Conservation (phyloP, 176 grass and related monocot species). For the Secale cereale region DNA sequence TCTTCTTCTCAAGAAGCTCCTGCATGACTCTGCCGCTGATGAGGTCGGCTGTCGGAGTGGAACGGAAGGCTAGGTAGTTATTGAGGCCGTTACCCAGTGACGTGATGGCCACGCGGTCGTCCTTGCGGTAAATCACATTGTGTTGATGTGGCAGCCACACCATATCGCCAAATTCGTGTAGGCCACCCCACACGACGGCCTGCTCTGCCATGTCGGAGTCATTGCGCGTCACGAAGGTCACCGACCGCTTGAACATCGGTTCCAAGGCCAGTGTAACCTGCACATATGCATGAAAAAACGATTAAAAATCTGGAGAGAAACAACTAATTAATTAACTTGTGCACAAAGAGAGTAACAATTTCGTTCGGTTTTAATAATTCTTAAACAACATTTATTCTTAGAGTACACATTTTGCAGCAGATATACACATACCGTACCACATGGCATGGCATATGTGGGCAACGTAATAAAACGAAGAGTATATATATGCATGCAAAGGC, state of each 20-base stretch:
- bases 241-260: not conserved
- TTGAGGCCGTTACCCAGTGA: not conserved
- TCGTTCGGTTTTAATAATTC: no score
- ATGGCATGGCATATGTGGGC: no score
- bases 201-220: not conserved
- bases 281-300: no score
- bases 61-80: not conserved
- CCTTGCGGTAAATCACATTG: not conserved
- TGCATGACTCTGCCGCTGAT: not conserved
- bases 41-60: not conserved
- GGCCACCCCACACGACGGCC: not conserved
- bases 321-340: no score
- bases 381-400: no score
- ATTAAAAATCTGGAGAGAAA: no score
- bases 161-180: not conserved
- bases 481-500: no score
- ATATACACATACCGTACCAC: no score
- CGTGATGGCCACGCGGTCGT: not conserved
- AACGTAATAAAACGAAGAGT: no score
- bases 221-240: not conserved
- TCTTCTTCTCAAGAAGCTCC: not conserved
- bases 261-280: not conserved
- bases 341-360: no score
- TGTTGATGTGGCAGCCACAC: not conserved
- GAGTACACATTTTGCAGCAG: no score